phyloP scores from a whole-genome alignment of 164 flowering plant species.

The Annona cherimola region DNA sequence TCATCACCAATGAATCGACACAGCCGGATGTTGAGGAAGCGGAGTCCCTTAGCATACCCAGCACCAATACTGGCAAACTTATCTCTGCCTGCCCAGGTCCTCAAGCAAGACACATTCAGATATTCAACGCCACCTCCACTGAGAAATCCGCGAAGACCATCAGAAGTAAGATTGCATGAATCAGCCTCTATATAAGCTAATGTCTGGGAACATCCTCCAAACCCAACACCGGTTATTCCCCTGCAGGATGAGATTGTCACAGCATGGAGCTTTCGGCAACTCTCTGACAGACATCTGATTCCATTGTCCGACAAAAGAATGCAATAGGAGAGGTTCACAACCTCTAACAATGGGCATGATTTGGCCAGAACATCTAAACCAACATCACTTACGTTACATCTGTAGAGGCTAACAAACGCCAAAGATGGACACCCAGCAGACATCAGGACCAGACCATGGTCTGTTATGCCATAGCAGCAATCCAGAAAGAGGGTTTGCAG shows the following conservation, averaged over 20 bases:
- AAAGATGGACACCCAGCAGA: slow-evolving; percentile 46
- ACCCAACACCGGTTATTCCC: slow-evolving; percentile 48
- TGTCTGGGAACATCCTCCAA: slow-evolving; percentile 45
- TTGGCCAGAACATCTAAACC: slow-evolving; percentile 45
- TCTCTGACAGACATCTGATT: slow-evolving; percentile 30
- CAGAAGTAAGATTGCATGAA: slow-evolving; percentile 49
- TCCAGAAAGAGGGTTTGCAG: slow-evolving; percentile 41
- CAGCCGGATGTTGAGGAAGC: slow-evolving; percentile 40
- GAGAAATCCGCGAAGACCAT: slow-evolving; percentile 43
- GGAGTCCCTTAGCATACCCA: slow-evolving; percentile 43
- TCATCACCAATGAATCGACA: slow-evolving; percentile 49
- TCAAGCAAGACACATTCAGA: slow-evolving; percentile 39
- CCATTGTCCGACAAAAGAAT: slow-evolving; percentile 47
- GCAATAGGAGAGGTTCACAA: slow-evolving; percentile 56
- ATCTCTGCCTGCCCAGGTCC: slow-evolving; percentile 27
- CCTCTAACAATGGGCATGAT: slow-evolving; percentile 37
- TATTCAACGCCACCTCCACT: slow-evolving; percentile 31
- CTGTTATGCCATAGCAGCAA: slow-evolving; percentile 57
- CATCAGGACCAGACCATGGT: slow-evolving; percentile 41
- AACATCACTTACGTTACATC: slow-evolving; percentile 49
- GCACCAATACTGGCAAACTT: slow-evolving; percentile 47
- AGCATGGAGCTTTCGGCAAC: slow-evolving; percentile 39
- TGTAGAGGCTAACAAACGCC: slow-evolving; percentile 43
- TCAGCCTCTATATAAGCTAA: slow-evolving; percentile 56
- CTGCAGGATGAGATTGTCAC: slow-evolving; percentile 42